Evolutionary conservation across 140 eudicot genomes (phyloP).

Genomic region (Oenanthe javanica): DNA sequence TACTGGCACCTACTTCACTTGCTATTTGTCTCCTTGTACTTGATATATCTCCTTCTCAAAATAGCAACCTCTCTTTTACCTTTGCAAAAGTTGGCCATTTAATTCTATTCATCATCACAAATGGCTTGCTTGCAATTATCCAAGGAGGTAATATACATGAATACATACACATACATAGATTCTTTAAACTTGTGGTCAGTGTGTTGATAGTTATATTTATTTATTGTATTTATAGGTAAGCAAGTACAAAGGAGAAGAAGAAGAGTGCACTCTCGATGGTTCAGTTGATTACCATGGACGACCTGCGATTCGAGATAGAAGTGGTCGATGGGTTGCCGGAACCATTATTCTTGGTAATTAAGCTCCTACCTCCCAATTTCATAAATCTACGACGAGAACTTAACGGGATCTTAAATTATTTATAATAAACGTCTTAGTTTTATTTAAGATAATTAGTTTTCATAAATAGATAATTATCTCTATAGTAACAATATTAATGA

Average conservation of each 20-base stretch:
- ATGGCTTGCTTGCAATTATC: slow-evolving; percentile 6
- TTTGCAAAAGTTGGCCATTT: neutral
- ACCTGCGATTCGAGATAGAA: slow-evolving; percentile 55
- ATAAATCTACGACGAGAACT: too few species aligned
- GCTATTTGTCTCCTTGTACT: neutral
- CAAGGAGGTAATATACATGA: neutral
- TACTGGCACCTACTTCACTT: neutral
- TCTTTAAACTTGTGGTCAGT: neutral
- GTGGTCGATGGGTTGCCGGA: slow-evolving; percentile 93
- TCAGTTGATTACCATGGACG: slow-evolving; percentile 69
- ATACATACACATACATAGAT: neutral
- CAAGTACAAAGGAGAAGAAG: slow-evolving; percentile 36
- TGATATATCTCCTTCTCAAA: neutral
- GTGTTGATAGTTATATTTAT: neutral
- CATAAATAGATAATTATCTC: too few species aligned
- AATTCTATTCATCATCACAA: neutral
- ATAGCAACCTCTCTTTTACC: neutral
- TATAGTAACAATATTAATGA: too few species aligned
- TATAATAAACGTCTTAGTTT: too few species aligned
- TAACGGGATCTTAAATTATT: too few species aligned
- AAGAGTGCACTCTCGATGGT: slow-evolving; percentile 70
- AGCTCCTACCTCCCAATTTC: neutral
- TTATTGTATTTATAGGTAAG: neutral
- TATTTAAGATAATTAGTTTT: too few species aligned
- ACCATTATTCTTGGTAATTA: slow-evolving; percentile 64